A percentile compares a stretch with the other conserved stretches of the same genome.
Evolutionary conservation across 768 basidiomycete species (phyloP).

Genomic region (Mycena galericulata): DNA sequence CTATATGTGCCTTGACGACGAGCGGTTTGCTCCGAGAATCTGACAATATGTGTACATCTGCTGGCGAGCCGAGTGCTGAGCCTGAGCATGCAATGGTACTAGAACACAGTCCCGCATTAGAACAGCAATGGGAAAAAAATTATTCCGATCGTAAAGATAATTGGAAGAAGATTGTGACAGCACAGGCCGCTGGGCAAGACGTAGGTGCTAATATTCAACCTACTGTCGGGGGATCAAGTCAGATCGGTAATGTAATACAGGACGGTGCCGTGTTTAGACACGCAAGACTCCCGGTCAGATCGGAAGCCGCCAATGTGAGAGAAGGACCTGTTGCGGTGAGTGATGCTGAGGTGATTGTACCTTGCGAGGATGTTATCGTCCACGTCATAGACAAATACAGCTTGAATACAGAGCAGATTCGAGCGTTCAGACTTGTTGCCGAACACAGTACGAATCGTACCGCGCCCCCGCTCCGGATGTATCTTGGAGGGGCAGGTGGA

Average conservation of each 20-base stretch:
- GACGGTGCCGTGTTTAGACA: too few species aligned
- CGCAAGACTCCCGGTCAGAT: too few species aligned
- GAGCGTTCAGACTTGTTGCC: not conserved
- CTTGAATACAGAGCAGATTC: not conserved
- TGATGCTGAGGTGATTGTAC: not conserved
- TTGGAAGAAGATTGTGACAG: not conserved
- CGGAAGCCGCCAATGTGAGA: too few species aligned
- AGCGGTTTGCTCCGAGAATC: not conserved
- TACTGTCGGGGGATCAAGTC: too few species aligned
- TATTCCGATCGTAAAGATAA: not conserved
- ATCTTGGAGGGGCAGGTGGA: constrained; percentile 42
- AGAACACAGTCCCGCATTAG: not conserved
- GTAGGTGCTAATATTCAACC: not conserved
- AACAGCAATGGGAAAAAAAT: not conserved
- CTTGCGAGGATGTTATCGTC: not conserved
- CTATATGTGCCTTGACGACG: not conserved
- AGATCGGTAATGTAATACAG: too few species aligned
- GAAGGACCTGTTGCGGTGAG: not conserved
- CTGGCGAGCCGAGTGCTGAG: too few species aligned
- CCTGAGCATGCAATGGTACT: not conserved
- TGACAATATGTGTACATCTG: too few species aligned
- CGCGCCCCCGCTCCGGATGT: constrained; percentile 38
- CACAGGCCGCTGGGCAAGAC: not conserved
- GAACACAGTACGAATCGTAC: not conserved
- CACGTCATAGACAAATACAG: not conserved